Conservation (phyloP, 345 rosid species). For the Noccaea caerulescens region DNA sequence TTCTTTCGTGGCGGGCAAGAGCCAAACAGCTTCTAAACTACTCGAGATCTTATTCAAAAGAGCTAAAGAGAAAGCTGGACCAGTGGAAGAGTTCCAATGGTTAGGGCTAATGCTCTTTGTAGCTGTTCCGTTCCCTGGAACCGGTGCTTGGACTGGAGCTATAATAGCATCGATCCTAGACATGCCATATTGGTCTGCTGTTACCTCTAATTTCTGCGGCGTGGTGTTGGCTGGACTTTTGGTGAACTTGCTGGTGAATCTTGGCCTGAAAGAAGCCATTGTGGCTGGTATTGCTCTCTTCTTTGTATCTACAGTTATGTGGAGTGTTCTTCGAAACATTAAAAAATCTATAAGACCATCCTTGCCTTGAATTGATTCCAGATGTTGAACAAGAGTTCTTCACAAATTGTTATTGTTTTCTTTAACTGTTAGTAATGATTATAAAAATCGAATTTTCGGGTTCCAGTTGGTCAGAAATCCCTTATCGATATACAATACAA, state of each 20-base stretch:
- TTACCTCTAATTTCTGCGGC: conserved; percentile 78
- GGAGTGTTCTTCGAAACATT: conserved; percentile 71
- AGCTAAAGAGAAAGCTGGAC: conserved; percentile 84
- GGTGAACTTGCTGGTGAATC: conserved; percentile 83
- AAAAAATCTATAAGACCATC: conserved; percentile 57
- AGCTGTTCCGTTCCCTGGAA: conserved; percentile 96
- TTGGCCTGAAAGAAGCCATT: conserved; percentile 78
- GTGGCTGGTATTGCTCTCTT: conserved; percentile 70
- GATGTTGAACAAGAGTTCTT: conserved; percentile 24
- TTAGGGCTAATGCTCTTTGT: conserved; percentile 94
- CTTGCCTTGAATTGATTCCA: conserved; percentile 26
- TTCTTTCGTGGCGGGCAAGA: conserved; percentile 66
- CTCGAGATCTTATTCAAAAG: conserved; percentile 67
- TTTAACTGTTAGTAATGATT: conserved; percentile 19
- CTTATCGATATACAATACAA: background rate
- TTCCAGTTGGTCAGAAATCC: background rate
- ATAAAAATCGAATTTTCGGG: background rate
- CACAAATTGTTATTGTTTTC: background rate
- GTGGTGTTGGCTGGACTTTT: conserved; percentile 82
- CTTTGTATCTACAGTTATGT: conserved; percentile 76
- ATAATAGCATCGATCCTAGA: conserved; percentile 81
- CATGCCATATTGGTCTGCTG: conserved; percentile 87
- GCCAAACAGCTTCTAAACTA: conserved; percentile 58
- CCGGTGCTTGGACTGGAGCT: conserved; percentile 98
- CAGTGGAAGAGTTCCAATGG: conserved; percentile 91